Evolutionary conservation across 768 basidiomycete genomes (phyloP).

Genomic region (Phaffia tasmanica): DNA sequence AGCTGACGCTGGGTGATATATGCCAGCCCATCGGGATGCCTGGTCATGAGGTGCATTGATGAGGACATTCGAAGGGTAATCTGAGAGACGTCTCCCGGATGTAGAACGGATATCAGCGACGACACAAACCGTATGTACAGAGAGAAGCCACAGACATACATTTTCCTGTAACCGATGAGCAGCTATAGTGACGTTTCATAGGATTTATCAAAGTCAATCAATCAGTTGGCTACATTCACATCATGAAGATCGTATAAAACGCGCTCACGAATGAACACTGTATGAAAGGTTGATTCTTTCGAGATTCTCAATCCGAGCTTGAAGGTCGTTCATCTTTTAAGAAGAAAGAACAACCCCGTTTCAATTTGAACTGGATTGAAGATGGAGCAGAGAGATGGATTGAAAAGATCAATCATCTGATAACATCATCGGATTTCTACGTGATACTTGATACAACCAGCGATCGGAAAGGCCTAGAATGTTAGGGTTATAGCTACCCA

Average conservation of each 20-base stretch:
- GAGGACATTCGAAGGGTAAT: constrained; percentile 25
- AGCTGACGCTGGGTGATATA: neutral
- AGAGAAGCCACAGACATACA: neutral
- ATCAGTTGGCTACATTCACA: neutral
- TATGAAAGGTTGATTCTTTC: neutral
- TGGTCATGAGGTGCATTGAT: constrained; percentile 23
- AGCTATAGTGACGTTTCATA: neutral
- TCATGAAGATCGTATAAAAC: neutral
- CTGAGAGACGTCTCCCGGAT: neutral
- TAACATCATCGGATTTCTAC: no score
- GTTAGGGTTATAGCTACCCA: no score
- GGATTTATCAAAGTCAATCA: neutral
- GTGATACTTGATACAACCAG: no score
- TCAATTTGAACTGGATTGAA: no score
- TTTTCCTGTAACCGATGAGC: constrained; percentile 6
- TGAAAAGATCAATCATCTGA: no score
- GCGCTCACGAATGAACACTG: constrained; percentile 5
- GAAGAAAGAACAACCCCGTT: no score
- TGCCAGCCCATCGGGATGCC: constrained; percentile 26
- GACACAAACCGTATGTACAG: no score
- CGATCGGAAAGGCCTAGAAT: no score
- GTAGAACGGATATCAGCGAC: neutral
- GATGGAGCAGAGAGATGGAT: no score
- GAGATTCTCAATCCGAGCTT: no score
- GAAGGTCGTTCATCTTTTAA: no score